phyloP scores from a whole-genome alignment of 345 rosid genomes.

The Psidium friedrichsthalianum region DNA sequence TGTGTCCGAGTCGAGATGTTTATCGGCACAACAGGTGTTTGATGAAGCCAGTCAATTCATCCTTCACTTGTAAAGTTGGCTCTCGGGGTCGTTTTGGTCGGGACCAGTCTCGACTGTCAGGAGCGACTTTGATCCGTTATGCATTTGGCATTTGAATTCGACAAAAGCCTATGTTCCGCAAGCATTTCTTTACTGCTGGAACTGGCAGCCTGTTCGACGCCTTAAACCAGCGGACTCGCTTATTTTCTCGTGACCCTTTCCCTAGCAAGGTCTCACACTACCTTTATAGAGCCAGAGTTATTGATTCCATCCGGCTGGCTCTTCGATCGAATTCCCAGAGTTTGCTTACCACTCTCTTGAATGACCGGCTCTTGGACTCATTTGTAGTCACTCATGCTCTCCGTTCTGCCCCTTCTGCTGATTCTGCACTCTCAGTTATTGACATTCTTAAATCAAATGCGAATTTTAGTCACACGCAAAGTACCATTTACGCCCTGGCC shows the following conservation, averaged over 20 bases:
- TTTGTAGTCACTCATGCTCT: constrained; percentile 58
- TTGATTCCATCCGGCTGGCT: constrained; percentile 57
- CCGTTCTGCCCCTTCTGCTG: constrained; percentile 61
- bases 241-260: constrained; percentile 58
- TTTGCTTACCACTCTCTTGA: constrained; percentile 20
- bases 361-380: constrained; percentile 59
- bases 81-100: background rate
- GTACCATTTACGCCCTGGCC: constrained; percentile 54
- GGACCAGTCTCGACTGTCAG: background rate
- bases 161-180: constrained; percentile 20
- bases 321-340: constrained; percentile 46
- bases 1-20: background rate
- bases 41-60: background rate
- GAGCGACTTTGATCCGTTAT: background rate
- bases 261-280: constrained; percentile 65
- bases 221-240: constrained; percentile 31
- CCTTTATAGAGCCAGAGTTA: constrained; percentile 56
- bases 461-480: constrained; percentile 29
- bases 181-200: constrained; percentile 5
- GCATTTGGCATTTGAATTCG: background rate
- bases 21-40: background rate
- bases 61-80: background rate
- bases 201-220: constrained; percentile 2
- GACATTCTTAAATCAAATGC: constrained; percentile 24
- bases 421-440: constrained; percentile 47